Evolutionary conservation across 495 filamentous ascomycete species (phyloP).

Genomic region (Xanthoparmelia taractica): DNA sequence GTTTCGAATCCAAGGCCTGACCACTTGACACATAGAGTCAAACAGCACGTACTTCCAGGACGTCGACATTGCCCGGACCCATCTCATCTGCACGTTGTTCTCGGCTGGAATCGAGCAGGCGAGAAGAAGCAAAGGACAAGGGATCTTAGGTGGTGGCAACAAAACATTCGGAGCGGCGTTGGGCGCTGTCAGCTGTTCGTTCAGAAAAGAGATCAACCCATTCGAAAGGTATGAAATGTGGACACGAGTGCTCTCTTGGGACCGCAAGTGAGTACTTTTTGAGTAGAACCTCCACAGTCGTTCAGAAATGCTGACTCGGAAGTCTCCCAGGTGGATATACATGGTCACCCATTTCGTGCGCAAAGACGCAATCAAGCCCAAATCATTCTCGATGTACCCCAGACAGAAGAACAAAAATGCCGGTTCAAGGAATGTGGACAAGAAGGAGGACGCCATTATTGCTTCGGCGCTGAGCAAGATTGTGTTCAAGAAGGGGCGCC

Average conservation of each 20-base stretch:
- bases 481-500: constrained; percentile 80
- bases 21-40: constrained; percentile 33
- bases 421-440: constrained; percentile 13
- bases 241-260: constrained; percentile 60
- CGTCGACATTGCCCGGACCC: constrained; percentile 60
- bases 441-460: constrained; percentile 42
- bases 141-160: constrained; percentile 39
- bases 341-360: constrained; percentile 64
- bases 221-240: constrained; percentile 60
- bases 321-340: constrained; percentile 53
- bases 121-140: constrained; percentile 51
- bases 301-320: not conserved
- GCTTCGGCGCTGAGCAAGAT: constrained; percentile 77
- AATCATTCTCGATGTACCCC: constrained; percentile 21
- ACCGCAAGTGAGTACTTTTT: constrained; percentile 45
- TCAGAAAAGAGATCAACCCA: constrained; percentile 60
- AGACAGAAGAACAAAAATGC: constrained; percentile 21
- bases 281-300: not conserved
- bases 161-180: constrained; percentile 40
- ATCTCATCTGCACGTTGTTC: constrained; percentile 39
- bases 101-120: constrained; percentile 33
- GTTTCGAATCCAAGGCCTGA: constrained; percentile 1
- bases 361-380: constrained; percentile 38
- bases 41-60: constrained; percentile 71
- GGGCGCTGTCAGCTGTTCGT: constrained; percentile 57